These are phyloP conservation scores for Aspergillus sclerotiicarbonarius DNA, from an alignment of 495 filamentous ascomycete species.

Conservation along the genomic window DNA sequence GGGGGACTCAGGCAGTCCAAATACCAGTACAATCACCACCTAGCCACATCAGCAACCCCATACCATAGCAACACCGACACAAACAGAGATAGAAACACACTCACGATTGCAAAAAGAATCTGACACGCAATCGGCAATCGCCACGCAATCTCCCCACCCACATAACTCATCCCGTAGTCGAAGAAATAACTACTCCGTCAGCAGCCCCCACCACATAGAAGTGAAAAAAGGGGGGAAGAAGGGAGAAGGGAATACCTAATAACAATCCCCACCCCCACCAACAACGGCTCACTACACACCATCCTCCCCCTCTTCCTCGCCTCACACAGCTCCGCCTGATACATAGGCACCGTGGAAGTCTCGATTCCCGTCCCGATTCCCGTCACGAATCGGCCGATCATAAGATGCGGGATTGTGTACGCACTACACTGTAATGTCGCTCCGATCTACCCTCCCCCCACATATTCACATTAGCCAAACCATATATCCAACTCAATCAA, in stretches of 20 bases:
- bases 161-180: slow-evolving; percentile 47
- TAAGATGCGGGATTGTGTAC: slow-evolving; percentile 42
- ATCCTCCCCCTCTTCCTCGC: slow-evolving; percentile 41
- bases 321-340: slow-evolving; percentile 49
- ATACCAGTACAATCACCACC: slow-evolving; percentile 37
- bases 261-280: slow-evolving; percentile 39
- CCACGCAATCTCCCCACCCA: slow-evolving; percentile 42
- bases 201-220: not conserved
- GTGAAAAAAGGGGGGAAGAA: not conserved
- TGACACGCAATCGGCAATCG: slow-evolving; percentile 49
- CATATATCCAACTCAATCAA: too few relatives aligned
- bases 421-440: slow-evolving; percentile 45
- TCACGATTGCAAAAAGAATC: slow-evolving; percentile 39
- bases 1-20: slow-evolving; percentile 45
- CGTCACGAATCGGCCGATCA: slow-evolving; percentile 49
- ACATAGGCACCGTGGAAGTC: slow-evolving; percentile 48
- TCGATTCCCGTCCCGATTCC: slow-evolving; percentile 54
- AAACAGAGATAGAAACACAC: slow-evolving; percentile 22
- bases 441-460: slow-evolving; percentile 26
- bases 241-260: slow-evolving; percentile 24
- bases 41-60: not conserved
- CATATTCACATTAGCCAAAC: too few relatives aligned
- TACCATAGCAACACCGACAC: slow-evolving; percentile 19
- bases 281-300: slow-evolving; percentile 46
- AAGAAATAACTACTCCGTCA: slow-evolving; percentile 49